Evolutionary conservation across 805 yeast species (phyloP), one percentile per base, ranked within the genome.

Genomic region (Starmera dryadoides): DNA sequence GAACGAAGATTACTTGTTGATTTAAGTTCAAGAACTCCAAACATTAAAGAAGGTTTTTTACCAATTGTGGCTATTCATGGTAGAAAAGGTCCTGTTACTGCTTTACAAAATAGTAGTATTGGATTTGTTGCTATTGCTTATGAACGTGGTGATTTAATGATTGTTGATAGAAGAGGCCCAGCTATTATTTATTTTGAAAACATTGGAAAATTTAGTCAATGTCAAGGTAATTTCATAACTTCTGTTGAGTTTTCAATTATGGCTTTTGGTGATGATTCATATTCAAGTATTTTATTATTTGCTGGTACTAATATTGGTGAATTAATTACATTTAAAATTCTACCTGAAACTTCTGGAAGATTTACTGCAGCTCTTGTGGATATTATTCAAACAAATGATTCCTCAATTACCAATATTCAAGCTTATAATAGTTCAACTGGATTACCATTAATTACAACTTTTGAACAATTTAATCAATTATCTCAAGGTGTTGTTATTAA

Each of bases 81-180:
- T 15, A 60, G 61, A 29, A 53, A 59, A 37, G 77, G 79, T 0
- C 55, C 55, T 4, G 79, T 85, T 9, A 66, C 89, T 0, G 73
- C 85, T 2, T 44, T 89, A 36, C 69, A 73, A 39, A 74, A 84
- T 57, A 80, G 89, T 43, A 73, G 81, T 45, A 68, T 87, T 36
- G 96, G 96, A 0, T 89, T 93, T 63, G 85, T 83, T 8, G 93
- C 84, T 0, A 66, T 86, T 32, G 95, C 85, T 1, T 87, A 83
- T 56, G 72, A 71, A 34, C 71, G 79, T 12, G 97, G 98, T n/a
- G 69, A 77, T 28, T 44, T 91, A 15, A 60, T 81, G 2, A 78
- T 91, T 0, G 63, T 89, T 42, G 97, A 91, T 60, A 68, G 85
- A 40, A 69, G 96, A 42, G 85, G 85, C 66, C 89, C 89, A 0